These are phyloP conservation scores for Metarhizium rileyi DNA, from an alignment of 2,329 filamentous ascomycete species.

Conservation along the genomic window DNA sequence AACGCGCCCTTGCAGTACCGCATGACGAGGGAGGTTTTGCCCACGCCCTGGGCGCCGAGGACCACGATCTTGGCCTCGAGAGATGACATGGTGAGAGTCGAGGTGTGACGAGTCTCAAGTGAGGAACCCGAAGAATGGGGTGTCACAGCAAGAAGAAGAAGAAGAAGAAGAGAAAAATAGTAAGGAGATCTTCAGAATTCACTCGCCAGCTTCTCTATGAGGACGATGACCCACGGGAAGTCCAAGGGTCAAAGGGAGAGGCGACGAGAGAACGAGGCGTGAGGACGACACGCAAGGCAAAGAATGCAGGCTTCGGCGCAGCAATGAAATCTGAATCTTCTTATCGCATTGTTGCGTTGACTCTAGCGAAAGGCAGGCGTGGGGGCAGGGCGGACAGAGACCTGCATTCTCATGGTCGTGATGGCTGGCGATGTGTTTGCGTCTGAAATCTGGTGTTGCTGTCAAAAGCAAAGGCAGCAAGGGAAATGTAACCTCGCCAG, in stretches of 20 bases:
- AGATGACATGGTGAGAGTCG: constrained; percentile 35
- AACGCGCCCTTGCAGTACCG: constrained; percentile 67
- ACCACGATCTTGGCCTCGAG: constrained; percentile 77
- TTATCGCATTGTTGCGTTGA: constrained; percentile 6
- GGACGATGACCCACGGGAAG: no score
- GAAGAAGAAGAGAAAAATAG: no score
- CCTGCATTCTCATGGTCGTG: not conserved
- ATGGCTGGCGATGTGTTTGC: not conserved
- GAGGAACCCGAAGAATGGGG: no score
- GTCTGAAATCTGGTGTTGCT: not conserved
- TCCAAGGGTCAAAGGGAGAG: no score
- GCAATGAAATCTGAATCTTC: not conserved
- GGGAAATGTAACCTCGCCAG: not conserved
- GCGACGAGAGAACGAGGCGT: not conserved
- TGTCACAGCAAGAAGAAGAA: no score
- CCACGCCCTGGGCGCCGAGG: constrained; percentile 69
- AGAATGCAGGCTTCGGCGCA: not conserved
- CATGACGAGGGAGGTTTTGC: constrained; percentile 70
- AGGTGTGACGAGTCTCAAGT: not conserved
- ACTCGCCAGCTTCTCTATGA: no score
- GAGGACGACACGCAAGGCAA: not conserved
- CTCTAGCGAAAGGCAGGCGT: constrained; percentile 5
- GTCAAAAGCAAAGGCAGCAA: not conserved
- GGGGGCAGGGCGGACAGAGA: not conserved
- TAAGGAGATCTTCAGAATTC: no score